Base-by-base conservation (phyloP, 768 basidiomycete genomes). In the Termitomyces sp. region DNA sequence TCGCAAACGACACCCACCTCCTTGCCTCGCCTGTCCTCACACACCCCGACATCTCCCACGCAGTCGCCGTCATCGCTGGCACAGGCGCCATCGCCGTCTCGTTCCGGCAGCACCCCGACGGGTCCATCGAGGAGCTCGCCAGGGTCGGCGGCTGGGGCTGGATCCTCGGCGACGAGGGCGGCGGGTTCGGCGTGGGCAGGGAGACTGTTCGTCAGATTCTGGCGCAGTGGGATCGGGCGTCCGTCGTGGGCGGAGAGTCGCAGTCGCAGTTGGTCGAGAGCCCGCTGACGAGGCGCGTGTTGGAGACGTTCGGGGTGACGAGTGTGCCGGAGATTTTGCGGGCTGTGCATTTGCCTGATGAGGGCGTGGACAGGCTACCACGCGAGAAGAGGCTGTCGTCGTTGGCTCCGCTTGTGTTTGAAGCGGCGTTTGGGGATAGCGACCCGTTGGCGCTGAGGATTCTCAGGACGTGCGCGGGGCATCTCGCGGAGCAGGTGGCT, bases 1-100 rank as follows among this genome's bases (percentile, higher is more conserved):
- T 96, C 54, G 80, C 87, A 46, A 95, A 96, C 72, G 94, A 96
- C 70, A 89, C 91, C 0, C 84, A 89, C 67, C 87, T 96, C 49
- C 85, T 96, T 49, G 91, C 91, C 10, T 86, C 92, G 0, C 92
- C 94, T 5, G 78, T 94, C 12, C 80, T 83, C 43, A 74, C 86
- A 67, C 79, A 86, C 68, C 68, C 76, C 1, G 87, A 87, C 66
- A 79, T 87, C 17, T 71, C 76, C 14, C 78, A 83, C 60, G 91
- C 88, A 8, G 80, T 95, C 36, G 83, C 87, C 3, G 87, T 86
- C 55, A 88, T 96, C 61, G 87, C 82, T 2, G 94, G 94, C 14
- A 96, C 94, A 0, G 94, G 94, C 3, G 86, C 88, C 11, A 91
- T 86, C 66, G 82, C 87, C 38, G 86, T 88, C 15, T 83, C 84